These are phyloP conservation scores for Colletotrichum paranaense DNA, from an alignment of 2,329 filamentous ascomycete species.

Conservation along the genomic window DNA sequence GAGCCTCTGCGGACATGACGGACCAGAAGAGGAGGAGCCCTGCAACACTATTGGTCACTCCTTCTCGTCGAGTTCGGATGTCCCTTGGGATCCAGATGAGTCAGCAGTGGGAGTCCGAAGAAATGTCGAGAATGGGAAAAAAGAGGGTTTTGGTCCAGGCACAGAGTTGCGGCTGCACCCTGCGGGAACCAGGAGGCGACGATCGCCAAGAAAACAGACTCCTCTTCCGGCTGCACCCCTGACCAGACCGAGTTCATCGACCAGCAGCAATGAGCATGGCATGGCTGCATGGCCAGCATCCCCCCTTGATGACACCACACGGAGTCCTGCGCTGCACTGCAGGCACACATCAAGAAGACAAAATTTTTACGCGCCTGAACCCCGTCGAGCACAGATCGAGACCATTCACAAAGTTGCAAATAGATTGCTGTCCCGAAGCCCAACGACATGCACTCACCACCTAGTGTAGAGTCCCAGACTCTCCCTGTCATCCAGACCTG, in stretches of 20 bases:
- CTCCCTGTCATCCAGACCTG: neutral
- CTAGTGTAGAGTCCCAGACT: neutral
- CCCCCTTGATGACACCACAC: neutral
- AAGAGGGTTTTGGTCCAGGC: constrained; percentile 1
- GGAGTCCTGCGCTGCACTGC: neutral
- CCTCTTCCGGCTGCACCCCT: constrained; percentile 13
- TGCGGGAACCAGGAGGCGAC: neutral
- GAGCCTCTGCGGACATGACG: neutral
- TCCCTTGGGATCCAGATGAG: neutral
- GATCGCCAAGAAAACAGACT: constrained; percentile 4
- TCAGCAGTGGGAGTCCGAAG: neutral
- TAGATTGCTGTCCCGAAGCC: constrained; percentile 25
- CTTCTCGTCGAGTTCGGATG: neutral
- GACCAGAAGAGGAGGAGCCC: neutral
- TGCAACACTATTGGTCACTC: neutral
- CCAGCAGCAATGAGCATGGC: neutral
- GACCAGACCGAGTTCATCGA: neutral
- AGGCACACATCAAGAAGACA: neutral
- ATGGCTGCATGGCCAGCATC: neutral
- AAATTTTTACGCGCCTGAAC: neutral
- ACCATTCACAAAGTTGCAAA: constrained; percentile 22
- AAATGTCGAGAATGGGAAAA: neutral
- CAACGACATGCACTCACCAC: neutral
- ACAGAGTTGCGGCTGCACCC: constrained; percentile 30
- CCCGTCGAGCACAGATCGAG: constrained; percentile 13